phyloP scores from a whole-genome alignment of 331 rosid species.

The Prunus yedoensis region DNA sequence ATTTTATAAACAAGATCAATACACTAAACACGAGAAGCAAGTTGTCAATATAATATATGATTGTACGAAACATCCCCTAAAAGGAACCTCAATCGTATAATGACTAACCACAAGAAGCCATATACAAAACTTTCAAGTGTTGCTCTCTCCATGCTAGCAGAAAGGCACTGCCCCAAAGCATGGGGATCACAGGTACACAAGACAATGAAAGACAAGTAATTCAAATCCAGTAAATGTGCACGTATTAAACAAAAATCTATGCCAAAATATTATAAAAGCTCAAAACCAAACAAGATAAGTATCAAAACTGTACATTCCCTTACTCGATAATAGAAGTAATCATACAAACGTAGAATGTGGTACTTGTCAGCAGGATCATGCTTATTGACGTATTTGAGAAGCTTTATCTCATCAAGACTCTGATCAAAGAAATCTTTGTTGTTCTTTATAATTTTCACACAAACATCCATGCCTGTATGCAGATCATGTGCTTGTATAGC shows the following conservation, averaged over 20 bases:
- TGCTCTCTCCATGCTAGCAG: not conserved
- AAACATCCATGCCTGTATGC: conserved; percentile 97
- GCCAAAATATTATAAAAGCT: not conserved
- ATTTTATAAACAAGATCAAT: conserved; percentile 5
- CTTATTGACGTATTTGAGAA: conserved; percentile 94
- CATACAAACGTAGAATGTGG: conserved; percentile 93
- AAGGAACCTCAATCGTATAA: not conserved
- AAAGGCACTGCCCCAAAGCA: not conserved
- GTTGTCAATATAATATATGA: not conserved
- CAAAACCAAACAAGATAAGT: not conserved
- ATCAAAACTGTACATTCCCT: conserved; percentile 38
- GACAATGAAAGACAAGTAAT: not conserved
- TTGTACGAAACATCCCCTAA: not conserved
- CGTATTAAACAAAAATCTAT: not conserved
- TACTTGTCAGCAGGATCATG: conserved; percentile 96
- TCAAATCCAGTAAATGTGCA: not conserved
- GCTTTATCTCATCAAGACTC: conserved; percentile 99
- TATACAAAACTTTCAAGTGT: not conserved
- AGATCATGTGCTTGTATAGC: conserved; percentile 98
- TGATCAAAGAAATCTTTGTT: conserved; percentile 99
- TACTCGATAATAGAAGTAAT: conserved; percentile 95
- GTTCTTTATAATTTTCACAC: conserved; percentile 97
- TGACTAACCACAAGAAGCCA: not conserved
- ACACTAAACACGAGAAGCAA: not conserved
- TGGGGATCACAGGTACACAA: not conserved